Evolutionary conservation across 257 asterid species (phyloP), one percentile per base, ranked within the genome.

Genomic region (Ligustrum vulgare): DNA sequence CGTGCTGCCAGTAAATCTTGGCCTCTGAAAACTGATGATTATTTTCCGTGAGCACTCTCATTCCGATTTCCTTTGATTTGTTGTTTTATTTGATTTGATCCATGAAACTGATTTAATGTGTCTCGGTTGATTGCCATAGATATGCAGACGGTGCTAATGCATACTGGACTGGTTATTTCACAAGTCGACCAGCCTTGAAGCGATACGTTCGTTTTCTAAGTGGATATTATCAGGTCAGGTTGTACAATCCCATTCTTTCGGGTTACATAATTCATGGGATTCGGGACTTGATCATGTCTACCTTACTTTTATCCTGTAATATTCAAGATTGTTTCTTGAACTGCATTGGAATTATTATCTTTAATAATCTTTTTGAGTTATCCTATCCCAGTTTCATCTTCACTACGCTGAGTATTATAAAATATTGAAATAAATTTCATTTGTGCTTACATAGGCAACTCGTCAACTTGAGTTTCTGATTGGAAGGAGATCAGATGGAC

Each of bases 121-220:
- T 79, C n/a, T 16, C 33, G 75, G 37, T 68, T 68, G 22, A 12
- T 58, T 77, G n/a, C 65, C 67, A 72, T 80, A 93, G 98, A 77
- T 93, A 93, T 76, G 98, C 97, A 67, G 89, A 84, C 70, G 35
- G 70, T 37, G 35, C 83, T 62, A 74, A 87, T 86, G 82, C 98
- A 74, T 93, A 91, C 86, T 93, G 93, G 93, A 93, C 98, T 49
- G 98, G 98, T 37, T 91, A 68, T 82, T 93, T 62, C 78, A 91
- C 98, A 41, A 93, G 98, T 80, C 92, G 98, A 31, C 96, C 98
- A 12, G 96, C 84, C 76, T 83, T 93, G 37, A 93, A 93, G 83
- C 70, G 94, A 84, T 93, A 88, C 31, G 69, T 93, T 64, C 97
- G 94, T 71, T 70, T 79, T 78, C 84, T 91, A 71, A 87, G 97